Conservation (phyloP, 352 stramenopile genomes). For the Globisporangium canariense region DNA sequence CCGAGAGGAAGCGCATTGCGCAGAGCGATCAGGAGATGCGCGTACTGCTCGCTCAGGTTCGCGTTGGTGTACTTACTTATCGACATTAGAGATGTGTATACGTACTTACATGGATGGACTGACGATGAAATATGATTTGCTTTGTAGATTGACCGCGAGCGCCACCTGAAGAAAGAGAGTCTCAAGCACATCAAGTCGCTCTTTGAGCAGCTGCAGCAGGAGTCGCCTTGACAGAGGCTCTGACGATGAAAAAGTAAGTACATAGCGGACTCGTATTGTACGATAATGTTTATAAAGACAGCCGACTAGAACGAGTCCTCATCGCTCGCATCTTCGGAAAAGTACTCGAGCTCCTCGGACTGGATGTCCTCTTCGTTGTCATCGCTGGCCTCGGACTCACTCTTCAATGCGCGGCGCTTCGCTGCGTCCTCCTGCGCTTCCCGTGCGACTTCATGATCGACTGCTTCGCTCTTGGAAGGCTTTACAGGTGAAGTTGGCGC, state of each 20-base stretch:
- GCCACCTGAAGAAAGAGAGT: slow-evolving; percentile 64
- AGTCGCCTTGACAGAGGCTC: slow-evolving; percentile 25
- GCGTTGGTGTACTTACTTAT: not conserved
- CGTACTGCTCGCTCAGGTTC: slow-evolving; percentile 47
- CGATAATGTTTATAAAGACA: not conserved
- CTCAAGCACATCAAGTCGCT: slow-evolving; percentile 74
- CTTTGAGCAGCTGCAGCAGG: slow-evolving; percentile 70
- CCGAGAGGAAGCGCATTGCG: slow-evolving; percentile 37
- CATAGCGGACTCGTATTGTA: not conserved
- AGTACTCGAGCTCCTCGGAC: slow-evolving; percentile 81
- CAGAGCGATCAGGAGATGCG: slow-evolving; percentile 69
- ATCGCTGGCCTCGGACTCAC: slow-evolving; percentile 48
- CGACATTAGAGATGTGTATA: not conserved
- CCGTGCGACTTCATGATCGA: slow-evolving; percentile 12
- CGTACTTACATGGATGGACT: not conserved
- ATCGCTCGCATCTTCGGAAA: slow-evolving; percentile 76
- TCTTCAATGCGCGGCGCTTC: slow-evolving; percentile 40
- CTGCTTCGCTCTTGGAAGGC: not conserved
- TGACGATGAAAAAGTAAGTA: not conserved
- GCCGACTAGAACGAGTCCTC: slow-evolving; percentile 74
- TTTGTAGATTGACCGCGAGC: slow-evolving; percentile 58
- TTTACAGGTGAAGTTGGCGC: not conserved
- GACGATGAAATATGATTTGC: not conserved
- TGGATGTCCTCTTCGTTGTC: slow-evolving; percentile 62
- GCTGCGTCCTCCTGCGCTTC: slow-evolving; percentile 28